Conservation (phyloP, 148 eudicot species). For the Fallopia convolvulus region DNA sequence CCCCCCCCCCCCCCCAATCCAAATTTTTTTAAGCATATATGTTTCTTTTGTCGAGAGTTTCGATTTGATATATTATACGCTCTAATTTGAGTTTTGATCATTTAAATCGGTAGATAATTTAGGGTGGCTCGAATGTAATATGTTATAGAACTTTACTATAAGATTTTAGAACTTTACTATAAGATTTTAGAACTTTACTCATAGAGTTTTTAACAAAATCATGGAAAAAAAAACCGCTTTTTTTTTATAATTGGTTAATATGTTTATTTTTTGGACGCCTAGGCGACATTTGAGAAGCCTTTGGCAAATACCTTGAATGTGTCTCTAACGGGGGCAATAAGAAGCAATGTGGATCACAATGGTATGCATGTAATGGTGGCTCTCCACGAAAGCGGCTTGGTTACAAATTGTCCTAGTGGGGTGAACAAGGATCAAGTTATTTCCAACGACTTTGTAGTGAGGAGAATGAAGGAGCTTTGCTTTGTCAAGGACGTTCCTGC, state of each 20-base stretch:
- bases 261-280: background rate
- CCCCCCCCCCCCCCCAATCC: too few relatives aligned
- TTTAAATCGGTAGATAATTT: too few relatives aligned
- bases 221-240: too few relatives aligned
- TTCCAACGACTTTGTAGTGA: conserved; percentile 64
- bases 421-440: conserved; percentile 61
- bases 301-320: conserved; percentile 48
- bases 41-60: too few relatives aligned
- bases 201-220: too few relatives aligned
- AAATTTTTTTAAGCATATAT: too few relatives aligned
- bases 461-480: conserved; percentile 59
- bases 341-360: conserved; percentile 46
- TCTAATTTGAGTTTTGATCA: too few relatives aligned
- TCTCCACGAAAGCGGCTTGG: conserved; percentile 53
- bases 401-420: conserved; percentile 47
- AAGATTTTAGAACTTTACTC: too few relatives aligned
- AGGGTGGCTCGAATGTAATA: too few relatives aligned
- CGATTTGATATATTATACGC: too few relatives aligned
- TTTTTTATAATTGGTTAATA: background rate
- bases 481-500: conserved; percentile 49
- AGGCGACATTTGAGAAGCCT: conserved; percentile 59
- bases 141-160: too few relatives aligned
- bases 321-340: conserved; percentile 44
- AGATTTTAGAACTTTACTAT: too few relatives aligned
- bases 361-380: conserved; percentile 77